Base-by-base conservation (phyloP, 176 grass and related monocot species). In the Aegilops longissima region DNA sequence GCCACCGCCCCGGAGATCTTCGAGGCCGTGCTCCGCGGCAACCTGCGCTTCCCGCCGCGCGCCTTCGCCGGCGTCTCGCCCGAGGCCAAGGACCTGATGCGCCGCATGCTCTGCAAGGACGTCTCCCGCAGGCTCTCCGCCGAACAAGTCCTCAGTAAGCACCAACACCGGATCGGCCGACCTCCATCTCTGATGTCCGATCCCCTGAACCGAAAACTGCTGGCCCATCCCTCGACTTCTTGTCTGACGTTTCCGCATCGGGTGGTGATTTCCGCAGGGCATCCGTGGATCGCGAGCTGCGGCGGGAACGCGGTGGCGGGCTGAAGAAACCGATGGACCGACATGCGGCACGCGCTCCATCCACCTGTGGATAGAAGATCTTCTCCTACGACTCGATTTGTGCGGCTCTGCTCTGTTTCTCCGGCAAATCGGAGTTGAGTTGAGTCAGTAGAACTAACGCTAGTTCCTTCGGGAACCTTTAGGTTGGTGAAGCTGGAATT, bases 61-160 rank as follows among this genome's bases (percentile, higher is more conserved):
- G 66, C 88, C 1, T 96, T 96, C 87, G 70, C 86, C 0, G 34
- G n/a, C 12, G 89, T 93, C 35, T 92, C 94, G 27, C 91, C 92
- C 1, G 80, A 68, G 75, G 92, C 94, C 21, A 96, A 96, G 92
- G 92, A 96, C 77, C 88, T 96, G 54, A 76, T 92, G 68, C 89
- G 92, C 36, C 83, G 89, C 78, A 96, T 96, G 94, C 85, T 96
- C n/a, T 94, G 85, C 85, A 87, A 64, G 87, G 94, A 96, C 72
- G 87, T 82, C 58, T 86, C 87, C 1, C 80, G 94, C 2, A 80
- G 94, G 51, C 64, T 96, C 89, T 96, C 94, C 42, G 83, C 92
- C 36, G 92, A 96, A 4, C 85, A 96, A 84, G 92, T 93, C 87
- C 89, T 96, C 0, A 77, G 90, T 95, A 83, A 68, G 83, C 13